Evolutionary conservation across 2,329 filamentous ascomycete genomes (phyloP), one percentile per base, ranked within the genome.

Genomic region (Xylaria sp.): DNA sequence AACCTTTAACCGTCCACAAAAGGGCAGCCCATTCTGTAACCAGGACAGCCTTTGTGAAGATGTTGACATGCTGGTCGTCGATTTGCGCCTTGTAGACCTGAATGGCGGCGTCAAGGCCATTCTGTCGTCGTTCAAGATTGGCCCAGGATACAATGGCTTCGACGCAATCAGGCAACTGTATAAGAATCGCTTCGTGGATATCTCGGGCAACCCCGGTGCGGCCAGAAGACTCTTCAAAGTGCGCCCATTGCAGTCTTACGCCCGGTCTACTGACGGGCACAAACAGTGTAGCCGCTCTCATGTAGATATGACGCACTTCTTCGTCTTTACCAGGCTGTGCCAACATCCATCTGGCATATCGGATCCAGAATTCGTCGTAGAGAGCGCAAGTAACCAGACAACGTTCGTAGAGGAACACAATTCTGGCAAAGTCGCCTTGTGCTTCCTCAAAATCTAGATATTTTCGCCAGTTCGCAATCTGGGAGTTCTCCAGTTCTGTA

Each of bases 351-450:
- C 95, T 87, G 18, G 92, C 93, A 80, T 97, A 99, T n/a, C 96
- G 91, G 75, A 97, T 89, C 96, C 96, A 99, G 80, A 98, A 97
- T 77, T 98, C 95, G 58, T 98, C 95, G 77, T 99, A 97, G 73
- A 97, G 91, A 18, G 96, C 95, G 76, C 93, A 97, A 0, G 93
- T 95, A 41, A 97, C 93, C 60, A 99, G 81, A 75, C 94, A 98
- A 60, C 96, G 90, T 83, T 99, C 96, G 78, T 99, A 98, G 36
- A 99, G 82, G 76, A 96, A 96, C 6, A 92, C 87, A 53, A 87
- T 91, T 67, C 96, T 89, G 15, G 85, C 81, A 72, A 90, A 93
- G 71, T 94, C 89, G 60, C 92, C 93, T 79, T 97, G 91, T 0
- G 86, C 82, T 81, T 99, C 96, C 78, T 99, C 96, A 74, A 97